These are phyloP conservation scores for Pythium brachiatum DNA, from an alignment of 352 stramenopile species.

Conservation along the genomic window DNA sequence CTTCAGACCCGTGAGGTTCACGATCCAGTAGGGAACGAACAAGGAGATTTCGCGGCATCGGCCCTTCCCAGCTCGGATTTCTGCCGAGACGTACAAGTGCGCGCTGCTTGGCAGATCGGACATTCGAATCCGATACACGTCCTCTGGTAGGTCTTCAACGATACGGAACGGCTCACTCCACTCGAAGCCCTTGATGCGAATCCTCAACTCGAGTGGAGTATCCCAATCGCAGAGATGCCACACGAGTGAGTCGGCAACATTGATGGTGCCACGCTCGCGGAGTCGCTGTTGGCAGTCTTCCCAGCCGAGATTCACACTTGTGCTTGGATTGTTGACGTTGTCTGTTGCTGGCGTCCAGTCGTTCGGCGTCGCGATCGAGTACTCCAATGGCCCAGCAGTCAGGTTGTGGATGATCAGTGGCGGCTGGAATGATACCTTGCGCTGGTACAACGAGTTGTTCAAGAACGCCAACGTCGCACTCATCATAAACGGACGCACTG, in stretches of 20 bases:
- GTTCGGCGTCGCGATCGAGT: conserved; percentile 64
- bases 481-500: conserved; percentile 82
- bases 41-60: conserved; percentile 70
- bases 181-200: conserved; percentile 84
- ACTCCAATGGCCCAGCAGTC: conserved; percentile 67
- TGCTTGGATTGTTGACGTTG: conserved; percentile 30
- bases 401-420: conserved; percentile 81
- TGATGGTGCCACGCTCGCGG: conserved; percentile 74
- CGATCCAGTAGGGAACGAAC: conserved; percentile 89
- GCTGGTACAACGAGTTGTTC: conserved; percentile 62
- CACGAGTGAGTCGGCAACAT: conserved; percentile 71
- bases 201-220: conserved; percentile 68
- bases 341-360: conserved; percentile 63
- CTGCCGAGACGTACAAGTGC: conserved; percentile 65
- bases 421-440: conserved; percentile 73
- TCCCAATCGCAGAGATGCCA: conserved; percentile 84
- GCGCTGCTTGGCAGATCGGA: conserved; percentile 77
- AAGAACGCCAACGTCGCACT: conserved; percentile 54
- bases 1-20: conserved; percentile 82
- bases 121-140: conserved; percentile 63
- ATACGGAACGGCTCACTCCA: conserved; percentile 78
- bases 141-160: conserved; percentile 44
- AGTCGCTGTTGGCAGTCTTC: conserved; percentile 76
- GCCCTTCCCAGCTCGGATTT: conserved; percentile 52
- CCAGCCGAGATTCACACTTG: conserved; percentile 53